Base-by-base conservation (phyloP, 768 basidiomycete genomes). In the Boletus rubroflammeus region DNA sequence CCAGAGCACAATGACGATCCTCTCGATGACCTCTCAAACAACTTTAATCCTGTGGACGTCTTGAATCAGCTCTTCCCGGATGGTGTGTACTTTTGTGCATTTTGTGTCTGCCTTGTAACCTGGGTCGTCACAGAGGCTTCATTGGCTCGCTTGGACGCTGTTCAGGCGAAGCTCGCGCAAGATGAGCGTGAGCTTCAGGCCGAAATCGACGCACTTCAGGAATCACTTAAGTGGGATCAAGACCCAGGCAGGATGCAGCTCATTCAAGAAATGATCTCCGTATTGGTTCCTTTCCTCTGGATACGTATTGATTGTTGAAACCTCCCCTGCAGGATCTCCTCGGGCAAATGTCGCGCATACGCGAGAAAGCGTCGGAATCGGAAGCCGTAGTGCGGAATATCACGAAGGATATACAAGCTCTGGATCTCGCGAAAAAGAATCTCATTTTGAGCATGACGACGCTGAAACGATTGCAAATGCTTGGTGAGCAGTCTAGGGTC, bases 191-290 rank as follows among this genome's bases (percentile, higher is more conserved):
- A 82, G 47, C 72, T 96, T 28, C 84, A 87, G 64, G 72, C 74
- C 19, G 90, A 95, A 73, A 86, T 97, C 41, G 76, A 84, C 48
- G 57, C 71, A 10, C 75, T 98, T 51, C 81, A 85, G 56, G 75
- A 72, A 25, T 84, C 91, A 66, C 72, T 98, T 50, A 78, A 78
- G 60, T 74, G 72, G 13, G 88, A 90, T 60, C 93, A 96, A 68
- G 89, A 94, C 71, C 90, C 89, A n/a, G 82, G 83, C 50, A 79
- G 85, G 61, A 94, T 98, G 89, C 85, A 88, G 51, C 74, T 86
- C 48, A 93, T 97, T 31, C 97, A 98, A 69, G 92, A 92, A 70
- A 93, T 97, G 82, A 98, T 99, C 50, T 93, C 89, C 21, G 96
- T 98, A 59, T 54, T 83, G 67, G 11, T 23, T 26, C 1, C 8